These are phyloP conservation scores for Ganoderma sinense DNA, from an alignment of 1,284 basidiomycete genomes.

Conservation along the genomic window DNA sequence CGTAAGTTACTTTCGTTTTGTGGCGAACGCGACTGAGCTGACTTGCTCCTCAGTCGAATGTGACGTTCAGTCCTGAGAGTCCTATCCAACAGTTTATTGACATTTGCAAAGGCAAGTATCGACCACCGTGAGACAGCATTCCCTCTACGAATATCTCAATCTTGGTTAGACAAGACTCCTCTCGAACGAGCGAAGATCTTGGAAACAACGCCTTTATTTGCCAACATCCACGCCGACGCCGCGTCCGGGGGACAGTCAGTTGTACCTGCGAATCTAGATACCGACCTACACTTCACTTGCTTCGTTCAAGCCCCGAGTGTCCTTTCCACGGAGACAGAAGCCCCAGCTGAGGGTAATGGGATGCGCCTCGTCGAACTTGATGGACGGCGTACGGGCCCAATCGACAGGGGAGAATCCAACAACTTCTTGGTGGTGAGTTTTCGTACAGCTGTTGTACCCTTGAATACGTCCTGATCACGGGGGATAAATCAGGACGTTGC, in stretches of 20 bases:
- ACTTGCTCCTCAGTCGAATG: conserved; percentile 54
- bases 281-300: conserved; percentile 85
- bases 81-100: conserved; percentile 72
- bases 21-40: neutral
- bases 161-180: conserved; percentile 65
- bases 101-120: conserved; percentile 59
- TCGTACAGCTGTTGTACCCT: no score
- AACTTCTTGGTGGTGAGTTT: conserved; percentile 68
- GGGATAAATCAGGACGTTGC: conserved; percentile 64
- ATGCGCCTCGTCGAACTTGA: conserved; percentile 82
- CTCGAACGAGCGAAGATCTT: conserved; percentile 78
- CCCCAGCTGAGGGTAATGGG: conserved; percentile 35
- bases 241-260: conserved; percentile 77
- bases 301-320: conserved; percentile 75
- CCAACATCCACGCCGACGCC: conserved; percentile 74
- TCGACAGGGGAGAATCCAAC: conserved; percentile 76
- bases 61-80: conserved; percentile 60
- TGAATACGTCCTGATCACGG: neutral
- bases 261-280: conserved; percentile 59
- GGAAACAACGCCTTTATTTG: conserved; percentile 79
- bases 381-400: conserved; percentile 75
- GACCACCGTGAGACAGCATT: neutral
- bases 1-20: conserved; percentile 46
- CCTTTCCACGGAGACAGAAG: conserved; percentile 41
- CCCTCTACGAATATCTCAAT: neutral